These are phyloP conservation scores for Cetraspora pellucida DNA, from an alignment of 192 early-diverging fungal species.

Conservation along the genomic window DNA sequence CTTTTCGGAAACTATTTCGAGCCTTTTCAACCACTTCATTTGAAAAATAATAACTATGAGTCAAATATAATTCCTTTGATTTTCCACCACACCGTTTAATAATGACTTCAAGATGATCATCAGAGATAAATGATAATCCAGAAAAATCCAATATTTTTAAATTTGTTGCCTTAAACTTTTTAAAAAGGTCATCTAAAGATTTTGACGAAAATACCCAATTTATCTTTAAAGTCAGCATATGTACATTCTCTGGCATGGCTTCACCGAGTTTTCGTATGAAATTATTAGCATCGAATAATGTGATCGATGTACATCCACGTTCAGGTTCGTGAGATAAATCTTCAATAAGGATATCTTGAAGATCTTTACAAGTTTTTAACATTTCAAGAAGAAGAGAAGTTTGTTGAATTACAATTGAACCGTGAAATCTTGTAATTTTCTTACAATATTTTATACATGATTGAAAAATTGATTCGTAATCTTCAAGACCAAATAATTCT, in stretches of 20 bases:
- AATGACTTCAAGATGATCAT: background rate
- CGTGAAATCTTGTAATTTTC: background rate
- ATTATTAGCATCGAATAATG: background rate
- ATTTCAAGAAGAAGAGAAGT: background rate
- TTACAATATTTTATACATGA: background rate
- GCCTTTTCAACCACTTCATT: too few relatives aligned
- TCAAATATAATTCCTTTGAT: too few relatives aligned
- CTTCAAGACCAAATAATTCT: background rate
- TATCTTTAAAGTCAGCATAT: background rate
- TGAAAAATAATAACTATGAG: too few relatives aligned
- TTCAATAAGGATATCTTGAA: background rate
- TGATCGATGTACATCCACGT: background rate
- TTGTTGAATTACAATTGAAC: background rate
- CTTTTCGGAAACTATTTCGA: too few relatives aligned
- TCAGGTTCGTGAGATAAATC: background rate
- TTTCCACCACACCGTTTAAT: background rate
- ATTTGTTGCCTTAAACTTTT: background rate
- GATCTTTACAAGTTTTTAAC: background rate
- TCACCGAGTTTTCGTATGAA: background rate
- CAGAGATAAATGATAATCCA: background rate
- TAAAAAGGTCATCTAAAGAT: background rate
- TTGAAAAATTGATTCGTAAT: background rate
- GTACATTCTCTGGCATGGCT: background rate
- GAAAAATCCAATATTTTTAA: background rate
- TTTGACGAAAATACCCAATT: background rate